Evolutionary conservation across 2,329 filamentous ascomycete species (phyloP), one percentile per base, ranked within the genome.

Genomic region (Hypoxylon sp.): DNA sequence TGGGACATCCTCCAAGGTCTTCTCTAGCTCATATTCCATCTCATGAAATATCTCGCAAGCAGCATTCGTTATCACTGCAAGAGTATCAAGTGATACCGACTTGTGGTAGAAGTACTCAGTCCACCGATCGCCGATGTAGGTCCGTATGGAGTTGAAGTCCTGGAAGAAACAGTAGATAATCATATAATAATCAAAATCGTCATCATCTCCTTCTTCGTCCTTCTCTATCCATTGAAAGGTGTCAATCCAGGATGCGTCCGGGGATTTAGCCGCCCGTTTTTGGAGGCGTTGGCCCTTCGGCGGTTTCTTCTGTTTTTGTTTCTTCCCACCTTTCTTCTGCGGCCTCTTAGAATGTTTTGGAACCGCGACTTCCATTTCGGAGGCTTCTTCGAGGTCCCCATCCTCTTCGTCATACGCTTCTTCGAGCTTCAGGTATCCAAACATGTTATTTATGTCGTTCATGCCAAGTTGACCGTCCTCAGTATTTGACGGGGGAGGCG

Each of bases 121-220:
- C 77, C 77, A 80, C 11, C 73, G 69, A 49, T 79, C 78, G 6
- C 64, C 56, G 5, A 80, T 61, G 55, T 77, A 74, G 37, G 75
- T 73, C 17, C 76, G 72, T 57, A 79, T 75, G 35, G 53, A 37
- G 59, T 77, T 79, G 68, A 77, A 79, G 61, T 79, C 78, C 14
- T 77, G 76, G 62, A 80, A 80, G 62, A 79, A 78, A 66, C 77
- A 79, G 53, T 79, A 79, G 22, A 80, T 65, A 55, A 79, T 71
- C 75, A 80, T 77, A 68, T 77, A 79, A 40, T 75, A 55, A 33
- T 79, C 77, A 35, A 76, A 69, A 25, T 75, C 74, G 30, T 64
- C 61, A 6, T 77, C 69, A 0, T 70, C 70, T 0, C 71, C 49
- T 11, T 10, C 71, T 10, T 44, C 17, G 10, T 11, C 17, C 2